Conservation (phyloP, 148 eudicot species). For the Nepenthes mirabilis region DNA sequence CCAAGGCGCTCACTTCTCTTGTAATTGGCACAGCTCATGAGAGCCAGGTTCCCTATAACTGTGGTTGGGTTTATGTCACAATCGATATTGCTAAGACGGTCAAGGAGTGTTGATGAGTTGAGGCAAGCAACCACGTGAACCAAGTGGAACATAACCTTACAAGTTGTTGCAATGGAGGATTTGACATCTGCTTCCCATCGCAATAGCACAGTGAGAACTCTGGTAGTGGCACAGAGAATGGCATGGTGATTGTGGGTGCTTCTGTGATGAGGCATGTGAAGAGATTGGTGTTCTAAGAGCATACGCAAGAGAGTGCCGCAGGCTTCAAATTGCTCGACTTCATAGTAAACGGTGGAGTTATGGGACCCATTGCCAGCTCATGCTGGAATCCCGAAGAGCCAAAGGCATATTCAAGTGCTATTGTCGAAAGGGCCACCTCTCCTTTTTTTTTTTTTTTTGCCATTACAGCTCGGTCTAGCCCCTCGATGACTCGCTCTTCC, state of each 20-base stretch:
- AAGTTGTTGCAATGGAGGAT: conserved; percentile 33
- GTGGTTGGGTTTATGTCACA: conserved; percentile 60
- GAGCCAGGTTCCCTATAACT: conserved; percentile 55
- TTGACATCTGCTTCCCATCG: conserved; percentile 41
- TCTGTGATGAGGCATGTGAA: conserved; percentile 34
- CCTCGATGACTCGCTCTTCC: no score
- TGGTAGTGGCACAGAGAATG: conserved; percentile 49
- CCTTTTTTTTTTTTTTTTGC: no score
- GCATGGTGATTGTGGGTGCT: conserved; percentile 86
- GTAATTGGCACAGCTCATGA: conserved; percentile 45
- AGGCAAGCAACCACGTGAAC: conserved; percentile 78
- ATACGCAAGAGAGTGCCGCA: conserved; percentile 52
- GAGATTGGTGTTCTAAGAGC: conserved; percentile 40
- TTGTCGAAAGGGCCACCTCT: no score
- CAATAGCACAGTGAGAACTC: conserved; percentile 42
- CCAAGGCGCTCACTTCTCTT: conserved; percentile 48
- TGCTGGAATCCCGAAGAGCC: no score
- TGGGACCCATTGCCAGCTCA: no score
- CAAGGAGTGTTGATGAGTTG: conserved; percentile 32
- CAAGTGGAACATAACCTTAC: conserved; percentile 29
- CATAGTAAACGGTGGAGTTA: no score
- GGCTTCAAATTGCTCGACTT: conserved; percentile 73
- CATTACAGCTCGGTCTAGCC: no score
- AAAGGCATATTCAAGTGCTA: no score
- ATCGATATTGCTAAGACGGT: conserved; percentile 39